Percentiles rank a stretch among this genome's conserved stretches.
Conservation (phyloP, 2,329 filamentous ascomycete species). For the Lecanosticta acicola region DNA sequence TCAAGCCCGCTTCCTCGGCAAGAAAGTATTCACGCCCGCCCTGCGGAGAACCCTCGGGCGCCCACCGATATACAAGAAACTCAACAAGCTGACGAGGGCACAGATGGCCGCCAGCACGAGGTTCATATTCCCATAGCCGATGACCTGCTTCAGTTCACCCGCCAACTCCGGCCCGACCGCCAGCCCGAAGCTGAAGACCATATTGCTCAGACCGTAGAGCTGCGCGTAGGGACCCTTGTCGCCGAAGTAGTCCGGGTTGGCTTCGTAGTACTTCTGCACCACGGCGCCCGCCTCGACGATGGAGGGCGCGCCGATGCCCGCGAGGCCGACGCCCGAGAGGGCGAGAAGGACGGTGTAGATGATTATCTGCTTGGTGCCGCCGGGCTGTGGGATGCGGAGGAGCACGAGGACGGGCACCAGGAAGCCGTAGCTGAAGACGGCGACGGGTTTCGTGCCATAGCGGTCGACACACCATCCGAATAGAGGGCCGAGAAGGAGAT, state of each 20-base stretch:
- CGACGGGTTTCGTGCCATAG: slow-evolving; percentile 41
- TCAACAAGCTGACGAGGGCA: slow-evolving; percentile 40
- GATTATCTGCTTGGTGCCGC: slow-evolving; percentile 38
- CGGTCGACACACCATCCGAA: slow-evolving; percentile 46
- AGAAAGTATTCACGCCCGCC: slow-evolving; percentile 11
- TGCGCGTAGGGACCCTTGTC: slow-evolving; percentile 58
- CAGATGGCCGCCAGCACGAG: slow-evolving; percentile 45
- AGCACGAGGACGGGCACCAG: slow-evolving; percentile 41
- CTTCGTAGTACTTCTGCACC: slow-evolving; percentile 51
- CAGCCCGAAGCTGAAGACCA: slow-evolving; percentile 56
- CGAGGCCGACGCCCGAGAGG: slow-evolving; percentile 51
- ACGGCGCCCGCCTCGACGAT: slow-evolving; percentile 55
- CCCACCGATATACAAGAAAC: slow-evolving; percentile 44
- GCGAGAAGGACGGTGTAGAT: slow-evolving; percentile 44
- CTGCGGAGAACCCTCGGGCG: slow-evolving; percentile 30
- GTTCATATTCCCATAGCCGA: slow-evolving; percentile 57
- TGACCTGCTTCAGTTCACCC: slow-evolving; percentile 46
- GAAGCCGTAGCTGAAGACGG: slow-evolving; percentile 40
- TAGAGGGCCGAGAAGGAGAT: slow-evolving; percentile 43
- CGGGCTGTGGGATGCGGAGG: slow-evolving; percentile 40
- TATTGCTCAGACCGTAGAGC: slow-evolving; percentile 59
- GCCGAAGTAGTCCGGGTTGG: slow-evolving; percentile 53
- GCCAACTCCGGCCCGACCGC: slow-evolving; percentile 55
- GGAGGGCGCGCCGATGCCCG: slow-evolving; percentile 49
- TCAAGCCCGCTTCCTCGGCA: slow-evolving; percentile 14